These are phyloP conservation scores for Triadica sebifera DNA, from an alignment of 345 rosid species.

Conservation along the genomic window DNA sequence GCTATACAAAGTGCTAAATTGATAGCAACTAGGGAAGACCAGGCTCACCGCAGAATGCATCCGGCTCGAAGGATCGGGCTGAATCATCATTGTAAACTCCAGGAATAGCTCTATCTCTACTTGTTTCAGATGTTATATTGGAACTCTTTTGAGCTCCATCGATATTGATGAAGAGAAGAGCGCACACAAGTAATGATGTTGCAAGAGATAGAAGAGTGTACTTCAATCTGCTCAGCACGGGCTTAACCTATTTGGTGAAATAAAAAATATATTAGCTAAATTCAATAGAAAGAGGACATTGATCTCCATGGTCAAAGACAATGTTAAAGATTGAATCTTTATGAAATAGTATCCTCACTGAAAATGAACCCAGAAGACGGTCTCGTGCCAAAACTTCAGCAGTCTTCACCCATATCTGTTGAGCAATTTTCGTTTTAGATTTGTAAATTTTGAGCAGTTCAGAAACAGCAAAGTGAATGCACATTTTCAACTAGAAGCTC, in stretches of 20 bases:
- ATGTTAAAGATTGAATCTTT: not conserved
- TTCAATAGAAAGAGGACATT: too few species aligned
- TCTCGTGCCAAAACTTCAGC: constrained; percentile 89
- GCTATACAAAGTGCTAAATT: constrained; percentile 9
- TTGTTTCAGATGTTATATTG: constrained; percentile 28
- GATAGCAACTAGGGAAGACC: constrained; percentile 19
- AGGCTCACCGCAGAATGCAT: constrained; percentile 83
- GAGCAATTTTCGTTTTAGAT: not conserved
- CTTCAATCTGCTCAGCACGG: constrained; percentile 71
- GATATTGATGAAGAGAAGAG: constrained; percentile 49
- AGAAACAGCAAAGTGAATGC: not conserved
- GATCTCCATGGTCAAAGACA: not conserved
- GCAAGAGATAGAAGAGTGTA: constrained; percentile 74
- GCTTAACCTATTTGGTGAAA: constrained; percentile 59
- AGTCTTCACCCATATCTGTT: constrained; percentile 95
- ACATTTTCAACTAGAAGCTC: too few species aligned
- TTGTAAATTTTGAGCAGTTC: not conserved
- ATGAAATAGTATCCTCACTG: constrained; percentile 40
- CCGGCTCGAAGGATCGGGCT: constrained; percentile 81
- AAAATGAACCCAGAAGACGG: constrained; percentile 83
- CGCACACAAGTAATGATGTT: constrained; percentile 43
- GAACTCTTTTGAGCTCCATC: constrained; percentile 40
- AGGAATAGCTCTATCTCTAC: constrained; percentile 54
- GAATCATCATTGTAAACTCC: constrained; percentile 78
- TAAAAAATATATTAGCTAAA: not conserved